Evolutionary conservation across 2,329 filamentous ascomycete genomes (phyloP), one percentile per base, ranked within the genome.

Genomic region (Thielaviopsis euricoi): DNA sequence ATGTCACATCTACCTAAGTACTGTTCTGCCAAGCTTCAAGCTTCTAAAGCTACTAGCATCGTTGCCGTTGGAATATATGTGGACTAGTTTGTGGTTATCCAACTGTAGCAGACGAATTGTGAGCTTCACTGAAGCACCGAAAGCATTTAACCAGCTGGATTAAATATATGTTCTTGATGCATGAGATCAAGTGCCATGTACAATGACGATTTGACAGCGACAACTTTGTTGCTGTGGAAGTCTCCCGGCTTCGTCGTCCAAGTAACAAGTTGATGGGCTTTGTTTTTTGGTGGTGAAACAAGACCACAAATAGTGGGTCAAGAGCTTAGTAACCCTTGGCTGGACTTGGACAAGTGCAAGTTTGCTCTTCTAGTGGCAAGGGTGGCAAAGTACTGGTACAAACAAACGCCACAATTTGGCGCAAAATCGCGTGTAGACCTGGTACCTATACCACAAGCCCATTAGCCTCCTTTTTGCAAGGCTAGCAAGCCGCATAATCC

Each of bases 401-500:
- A 19, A 6, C 9, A 54, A 33, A 57, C 55, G 58, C 55, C 58
- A 57, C 15, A 51, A 46, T 23, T 1, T 15, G 17, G 13, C 46
- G 55, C 43, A 2, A 56, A 50, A 51, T 51, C 17, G 37, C 51
- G 55, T 55, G 55, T 29, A 37, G 6, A 15, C 22, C 7, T 40
- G 51, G 58, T 60, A 60, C 29, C 43, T n/a, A 55, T 57, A 60
- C 58, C 15, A 29, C 17, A 43, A 26, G 19, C 10, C 25, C 50
- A 43, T 37, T 53, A 53, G 56, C 37, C 55, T 53, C 55, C 58
- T 57, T 57, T 57, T 60, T 56, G 40, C 58, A 29, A 57, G 58
- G 58, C 50, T 57, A 23, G n/a, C 58, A 54, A 60, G 58, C 55
- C 55, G 58, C 54, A 48, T 48, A 33, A 33, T 10, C 29, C 12